Conservation (phyloP, 179 eudicot genomes). For the Camellia oleifera region DNA sequence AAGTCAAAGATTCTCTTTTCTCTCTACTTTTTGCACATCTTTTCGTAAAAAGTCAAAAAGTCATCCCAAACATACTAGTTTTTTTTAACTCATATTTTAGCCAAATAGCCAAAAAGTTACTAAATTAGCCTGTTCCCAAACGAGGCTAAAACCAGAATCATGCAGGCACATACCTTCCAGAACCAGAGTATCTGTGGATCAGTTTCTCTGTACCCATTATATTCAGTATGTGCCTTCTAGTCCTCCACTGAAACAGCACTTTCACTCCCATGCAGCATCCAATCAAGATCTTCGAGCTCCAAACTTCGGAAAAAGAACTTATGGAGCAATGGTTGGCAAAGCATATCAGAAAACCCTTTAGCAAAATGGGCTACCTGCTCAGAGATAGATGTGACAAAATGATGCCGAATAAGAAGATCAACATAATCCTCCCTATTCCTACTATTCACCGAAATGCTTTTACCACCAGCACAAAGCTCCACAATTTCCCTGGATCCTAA, state of each 20-base stretch:
- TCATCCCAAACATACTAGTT: no score
- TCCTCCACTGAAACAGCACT: slow-evolving; percentile 59
- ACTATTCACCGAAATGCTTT: slow-evolving; percentile 54
- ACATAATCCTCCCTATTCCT: slow-evolving; percentile 61
- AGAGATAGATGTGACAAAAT: slow-evolving; percentile 49
- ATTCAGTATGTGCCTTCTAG: slow-evolving; percentile 79
- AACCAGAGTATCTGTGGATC: slow-evolving; percentile 79
- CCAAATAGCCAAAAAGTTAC: no score
- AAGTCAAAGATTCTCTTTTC: no score
- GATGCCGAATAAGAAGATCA: slow-evolving; percentile 51
- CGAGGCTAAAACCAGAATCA: neutral
- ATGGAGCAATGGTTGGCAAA: slow-evolving; percentile 21
- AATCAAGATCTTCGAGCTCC: slow-evolving; percentile 71
- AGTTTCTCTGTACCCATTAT: slow-evolving; percentile 57
- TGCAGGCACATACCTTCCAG: slow-evolving; percentile 68
- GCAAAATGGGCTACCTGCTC: slow-evolving; percentile 61
- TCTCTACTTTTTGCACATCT: no score
- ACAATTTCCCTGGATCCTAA: slow-evolving; percentile 58
- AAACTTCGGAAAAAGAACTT: slow-evolving; percentile 50
- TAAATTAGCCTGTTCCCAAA: no score
- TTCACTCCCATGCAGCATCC: slow-evolving; percentile 70
- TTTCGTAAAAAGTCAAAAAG: no score
- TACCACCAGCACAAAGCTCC: slow-evolving; percentile 68
- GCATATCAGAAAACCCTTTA: slow-evolving; percentile 66
- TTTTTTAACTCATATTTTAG: no score